These are phyloP conservation scores for Lichtheimia hyalospora DNA, from an alignment of 371 early-diverging fungal genomes.

Conservation along the genomic window DNA sequence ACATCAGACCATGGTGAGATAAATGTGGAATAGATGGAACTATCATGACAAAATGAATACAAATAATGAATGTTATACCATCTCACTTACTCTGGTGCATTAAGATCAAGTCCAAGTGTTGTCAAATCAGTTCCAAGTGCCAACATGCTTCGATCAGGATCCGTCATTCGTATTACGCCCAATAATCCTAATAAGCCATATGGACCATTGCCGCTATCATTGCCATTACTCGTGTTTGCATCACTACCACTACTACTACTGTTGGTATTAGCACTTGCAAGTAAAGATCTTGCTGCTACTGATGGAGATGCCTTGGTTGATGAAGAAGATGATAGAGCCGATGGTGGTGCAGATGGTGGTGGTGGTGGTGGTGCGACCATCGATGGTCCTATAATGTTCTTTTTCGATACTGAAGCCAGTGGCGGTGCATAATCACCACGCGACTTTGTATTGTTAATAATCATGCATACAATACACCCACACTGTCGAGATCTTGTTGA, in stretches of 20 bases:
- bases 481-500: no score
- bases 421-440: no score
- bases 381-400: no score
- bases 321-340: constrained; percentile 22
- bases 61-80: no score
- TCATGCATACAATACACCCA: no score
- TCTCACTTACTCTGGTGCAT: constrained; percentile 60
- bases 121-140: constrained; percentile 77
- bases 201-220: constrained; percentile 25
- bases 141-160: constrained; percentile 68
- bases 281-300: no score
- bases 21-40: constrained; percentile 76
- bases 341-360: constrained; percentile 6
- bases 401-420: no score
- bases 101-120: constrained; percentile 74
- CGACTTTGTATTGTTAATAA: no score
- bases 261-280: constrained; percentile 7
- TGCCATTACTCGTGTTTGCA: neutral
- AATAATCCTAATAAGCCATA: constrained; percentile 71
- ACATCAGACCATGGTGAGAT: constrained; percentile 81
- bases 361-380: no score
- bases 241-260: neutral
- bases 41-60: constrained; percentile 14
- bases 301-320: constrained; percentile 2
- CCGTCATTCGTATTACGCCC: constrained; percentile 71